Base-by-base conservation (phyloP, 768 basidiomycete species). In the Boletus sp. region DNA sequence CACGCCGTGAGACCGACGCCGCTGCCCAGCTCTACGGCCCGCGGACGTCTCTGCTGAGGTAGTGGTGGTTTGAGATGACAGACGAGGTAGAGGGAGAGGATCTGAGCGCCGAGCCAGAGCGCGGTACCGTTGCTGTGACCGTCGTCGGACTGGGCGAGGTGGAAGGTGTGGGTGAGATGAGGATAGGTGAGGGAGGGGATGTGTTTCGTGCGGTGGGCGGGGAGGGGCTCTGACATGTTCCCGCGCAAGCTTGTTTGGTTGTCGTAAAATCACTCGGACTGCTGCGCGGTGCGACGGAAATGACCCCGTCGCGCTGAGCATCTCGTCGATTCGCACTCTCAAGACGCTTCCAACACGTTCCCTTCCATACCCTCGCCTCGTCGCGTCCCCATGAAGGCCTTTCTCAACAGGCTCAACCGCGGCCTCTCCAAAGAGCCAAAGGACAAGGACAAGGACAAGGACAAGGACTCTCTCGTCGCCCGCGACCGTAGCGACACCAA, bases 71-170 rank as follows among this genome's bases (percentile, higher is more conserved):
- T 71, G 61, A 74, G 73, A 21, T 73, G 57, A 44, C 76, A 69
- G 19, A 77, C 71, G 32, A 91, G 75, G 64, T 84, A 90, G 41
- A 76, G 63, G 17, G 87, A 77, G 37, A 93, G 78, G 65, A 87
- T 79, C 69, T 95, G 91, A 0, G 84, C 88, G 39, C 83, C 84
- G 49, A 93, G 83, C 92, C 92, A 93, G 47, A 93, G 82, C 2
- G 88, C 82, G 3, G 90, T 92, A 17, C 92, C 92, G 55, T 88
- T 93, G 25, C 85, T 82, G 15, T 70, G 62, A 39, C 87, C 84
- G 62, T 88, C 78, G 67, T 82, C 74, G 41, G 66, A 74, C 72
- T 89, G 87, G 3, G 66, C n/a, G 48, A 90, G 77, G 21, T 60
- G 54, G 58, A 88, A 85, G 15, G 61, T 50, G 59, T 55, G 19